These are phyloP conservation scores for Boletus pseudopeckii DNA, from an alignment of 768 basidiomycete genomes.

Conservation along the genomic window DNA sequence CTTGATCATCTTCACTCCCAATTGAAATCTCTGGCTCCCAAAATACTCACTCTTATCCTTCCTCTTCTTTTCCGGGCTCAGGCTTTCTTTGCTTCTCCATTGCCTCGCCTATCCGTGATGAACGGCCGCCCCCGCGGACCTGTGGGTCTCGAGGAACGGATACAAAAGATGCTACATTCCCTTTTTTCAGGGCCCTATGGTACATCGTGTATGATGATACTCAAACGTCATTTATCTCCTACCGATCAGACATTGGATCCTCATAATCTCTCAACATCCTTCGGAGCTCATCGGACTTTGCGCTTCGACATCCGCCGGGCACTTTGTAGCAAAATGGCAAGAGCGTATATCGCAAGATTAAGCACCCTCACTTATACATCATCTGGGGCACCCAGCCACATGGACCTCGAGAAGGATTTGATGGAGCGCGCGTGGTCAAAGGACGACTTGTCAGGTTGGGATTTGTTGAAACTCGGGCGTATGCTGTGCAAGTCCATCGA, in stretches of 20 bases:
- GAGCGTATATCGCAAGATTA: slow-evolving; percentile 60
- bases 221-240: slow-evolving; percentile 54
- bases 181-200: slow-evolving; percentile 67
- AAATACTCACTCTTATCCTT: slow-evolving; percentile 53
- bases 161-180: slow-evolving; percentile 52
- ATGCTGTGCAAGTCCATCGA: slow-evolving; percentile 52
- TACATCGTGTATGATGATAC: slow-evolving; percentile 58
- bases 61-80: slow-evolving; percentile 71
- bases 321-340: slow-evolving; percentile 58
- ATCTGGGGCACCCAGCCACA: slow-evolving; percentile 56
- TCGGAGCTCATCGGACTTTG: slow-evolving; percentile 61
- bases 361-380: slow-evolving; percentile 50
- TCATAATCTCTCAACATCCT: slow-evolving; percentile 38
- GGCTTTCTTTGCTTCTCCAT: slow-evolving; percentile 59
- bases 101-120: slow-evolving; percentile 64
- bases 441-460: slow-evolving; percentile 66
- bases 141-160: slow-evolving; percentile 46
- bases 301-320: slow-evolving; percentile 62
- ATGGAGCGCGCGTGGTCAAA: slow-evolving; percentile 75
- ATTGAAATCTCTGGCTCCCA: slow-evolving; percentile 55
- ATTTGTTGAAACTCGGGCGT: slow-evolving; percentile 54
- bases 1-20: slow-evolving; percentile 61
- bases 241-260: slow-evolving; percentile 23
- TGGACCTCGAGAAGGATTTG: slow-evolving; percentile 59
- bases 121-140: slow-evolving; percentile 32